Percentiles rank a stretch among this genome's conserved stretches.
phyloP scores from a whole-genome alignment of 1,284 basidiomycete genomes.

The Pseudozyma pruni region DNA sequence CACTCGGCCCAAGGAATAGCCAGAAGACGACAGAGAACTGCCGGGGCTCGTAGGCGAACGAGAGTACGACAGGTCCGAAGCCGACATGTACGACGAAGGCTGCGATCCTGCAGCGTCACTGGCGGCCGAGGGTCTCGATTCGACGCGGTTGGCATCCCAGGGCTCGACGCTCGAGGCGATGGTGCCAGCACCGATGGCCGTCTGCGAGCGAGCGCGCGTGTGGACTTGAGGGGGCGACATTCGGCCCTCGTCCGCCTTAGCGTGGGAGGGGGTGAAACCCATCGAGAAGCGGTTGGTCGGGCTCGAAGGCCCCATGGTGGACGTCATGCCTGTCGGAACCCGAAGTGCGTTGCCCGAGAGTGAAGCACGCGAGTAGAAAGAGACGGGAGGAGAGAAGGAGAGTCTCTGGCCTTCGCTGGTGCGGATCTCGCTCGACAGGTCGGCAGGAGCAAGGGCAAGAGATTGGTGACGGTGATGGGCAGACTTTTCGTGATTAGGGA shows the following conservation, averaged over 20 bases:
- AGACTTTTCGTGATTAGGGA: constrained; percentile 54
- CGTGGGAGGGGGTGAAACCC: constrained; percentile 26
- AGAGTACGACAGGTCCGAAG: constrained; percentile 37
- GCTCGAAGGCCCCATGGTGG: constrained; percentile 29
- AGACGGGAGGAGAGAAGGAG: constrained; percentile 41
- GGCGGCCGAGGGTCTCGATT: constrained; percentile 3
- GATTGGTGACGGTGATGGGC: constrained; percentile 46
- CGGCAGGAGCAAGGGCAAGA: constrained; percentile 11
- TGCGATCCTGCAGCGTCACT: constrained; percentile 28
- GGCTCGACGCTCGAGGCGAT: constrained; percentile 17
- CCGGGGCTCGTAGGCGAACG: constrained; percentile 35
- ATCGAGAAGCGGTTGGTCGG: constrained; percentile 35
- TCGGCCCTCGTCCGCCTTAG: constrained; percentile 15
- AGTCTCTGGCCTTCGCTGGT: constrained; percentile 40
- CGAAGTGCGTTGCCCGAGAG: constrained; percentile 22
- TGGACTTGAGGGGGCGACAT: constrained; percentile 37
- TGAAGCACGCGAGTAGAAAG: constrained; percentile 44
- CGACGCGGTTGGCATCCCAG: constrained; percentile 24
- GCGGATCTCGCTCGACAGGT: constrained; percentile 42
- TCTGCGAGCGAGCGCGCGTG: constrained; percentile 42
- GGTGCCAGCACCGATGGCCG: constrained; percentile 31
- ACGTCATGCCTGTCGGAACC: constrained; percentile 35
- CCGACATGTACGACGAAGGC: constrained; percentile 39
- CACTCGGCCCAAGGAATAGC: constrained; percentile 45
- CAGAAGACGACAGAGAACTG: constrained; percentile 37